Evolutionary conservation across 768 basidiomycete genomes (phyloP).

Genomic region (Boletus rubroflammeus): DNA sequence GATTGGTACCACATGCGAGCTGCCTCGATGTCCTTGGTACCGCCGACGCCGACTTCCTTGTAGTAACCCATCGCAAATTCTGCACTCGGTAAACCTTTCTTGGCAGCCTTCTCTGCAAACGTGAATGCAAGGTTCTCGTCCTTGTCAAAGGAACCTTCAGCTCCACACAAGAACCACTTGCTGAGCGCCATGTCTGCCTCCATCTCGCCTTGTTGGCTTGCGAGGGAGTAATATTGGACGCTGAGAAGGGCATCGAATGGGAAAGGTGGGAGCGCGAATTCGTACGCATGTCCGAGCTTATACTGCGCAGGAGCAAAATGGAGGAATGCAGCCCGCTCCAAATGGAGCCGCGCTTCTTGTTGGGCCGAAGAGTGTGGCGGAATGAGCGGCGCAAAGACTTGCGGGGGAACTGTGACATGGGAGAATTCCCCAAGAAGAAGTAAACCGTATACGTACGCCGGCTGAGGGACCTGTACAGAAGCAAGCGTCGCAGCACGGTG

Average conservation of each 20-base stretch:
- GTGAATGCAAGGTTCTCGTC: conserved; percentile 82
- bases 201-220: conserved; percentile 79
- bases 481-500: conserved; percentile 74
- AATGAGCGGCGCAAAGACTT: conserved; percentile 53
- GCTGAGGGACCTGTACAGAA: conserved; percentile 75
- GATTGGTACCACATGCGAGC: conserved; percentile 78
- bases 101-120: conserved; percentile 86
- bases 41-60: conserved; percentile 87
- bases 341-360: conserved; percentile 67
- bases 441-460: conserved; percentile 86
- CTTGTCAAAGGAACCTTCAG: conserved; percentile 72
- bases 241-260: conserved; percentile 84
- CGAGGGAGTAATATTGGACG: conserved; percentile 86
- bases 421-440: conserved; percentile 82
- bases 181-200: conserved; percentile 97
- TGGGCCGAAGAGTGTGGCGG: conserved; percentile 45
- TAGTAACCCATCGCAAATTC: conserved; percentile 98
- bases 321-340: conserved; percentile 84
- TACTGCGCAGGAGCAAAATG: conserved; percentile 85
- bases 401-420: conserved; percentile 50
- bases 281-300: conserved; percentile 90
- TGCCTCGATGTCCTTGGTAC: conserved; percentile 52
- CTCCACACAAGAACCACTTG: conserved; percentile 97
- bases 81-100: conserved; percentile 71
- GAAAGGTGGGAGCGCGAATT: conserved; percentile 83